Base-by-base conservation (phyloP, 2,329 filamentous ascomycete genomes). In the Scortechinia acanthostroma region DNA sequence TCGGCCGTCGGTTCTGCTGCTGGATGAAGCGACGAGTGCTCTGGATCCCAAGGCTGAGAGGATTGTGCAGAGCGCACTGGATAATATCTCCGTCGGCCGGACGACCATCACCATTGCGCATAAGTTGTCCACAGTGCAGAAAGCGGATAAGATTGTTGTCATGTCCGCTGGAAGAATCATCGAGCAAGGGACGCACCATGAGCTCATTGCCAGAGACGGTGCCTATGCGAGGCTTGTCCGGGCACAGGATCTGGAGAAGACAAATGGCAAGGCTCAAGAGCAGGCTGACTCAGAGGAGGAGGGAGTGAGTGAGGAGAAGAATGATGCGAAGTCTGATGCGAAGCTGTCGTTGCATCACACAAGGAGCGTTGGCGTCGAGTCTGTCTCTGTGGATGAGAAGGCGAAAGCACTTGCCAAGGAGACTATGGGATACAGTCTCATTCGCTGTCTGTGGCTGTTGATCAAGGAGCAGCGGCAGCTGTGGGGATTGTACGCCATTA, bases 21-120 rank as follows among this genome's bases (percentile, higher is more conserved):
- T 86, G 1, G 82, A 86, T 48, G 82, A 86, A 58, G 81, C 81
- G 1, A 86, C 82, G 0, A 81, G 75, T 42, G 78, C 82, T 1
- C 56, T 71, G 6, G 66, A 71, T 35, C 63, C 66, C 2, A 63
- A 64, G 13, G 63, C 70, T 2, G 68, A 73, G 44, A 63, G 76
- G 62, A 58, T 74, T 56, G 53, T 88, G 68, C 59, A 76, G 64
- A 50, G 77, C 68, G 60, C 74, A 66, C 51, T 89, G 44, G 71
- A 74, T 17, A 75, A 76, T 0, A 68, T 83, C 0, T 74, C 85
- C 0, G 66, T 74, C 6, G 74, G 70, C 4, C 74, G 87, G 4
- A 87, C 85, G 0, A 82, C 88, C 0, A 76, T 93, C n/a, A 77
- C 90, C 35, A 87, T 91, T 42, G 90, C 88, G 0, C 86, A 90